Base-by-base conservation (phyloP, 352 stramenopile genomes). In the Halophytophthora batemanensis region DNA sequence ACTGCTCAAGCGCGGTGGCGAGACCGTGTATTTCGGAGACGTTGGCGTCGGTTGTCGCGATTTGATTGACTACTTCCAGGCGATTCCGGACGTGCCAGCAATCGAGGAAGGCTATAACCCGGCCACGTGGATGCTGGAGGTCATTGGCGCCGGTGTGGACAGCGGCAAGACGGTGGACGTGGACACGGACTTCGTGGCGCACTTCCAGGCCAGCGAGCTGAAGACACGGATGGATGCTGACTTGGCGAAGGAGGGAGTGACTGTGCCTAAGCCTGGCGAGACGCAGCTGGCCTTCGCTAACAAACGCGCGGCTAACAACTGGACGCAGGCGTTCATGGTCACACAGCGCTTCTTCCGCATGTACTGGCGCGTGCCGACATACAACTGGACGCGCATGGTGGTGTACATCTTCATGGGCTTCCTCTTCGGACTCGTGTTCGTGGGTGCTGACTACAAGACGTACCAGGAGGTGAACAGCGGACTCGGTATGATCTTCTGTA, bases 91-190 rank as follows among this genome's bases (percentile, higher is more conserved):
- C 17, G 65, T 70, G 4, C 59, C 56, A 14, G 51, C 19, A n/a
- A 85, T 96, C 44, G 56, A 71, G 39, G 48, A 35, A 2, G 69
- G 69, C 40, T 84, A 90, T 50, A 77, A 75, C 25, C 68, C 68
- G 21, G 68, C 68, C 3, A 77, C 68, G n/a, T 96, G 82, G 82
- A 95, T 96, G 82, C 61, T 96, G 19, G 71, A 86, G 34, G 62
- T 72, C 15, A 82, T 85, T 13, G 71, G 71, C 7, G 74, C 69
- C n/a, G 64, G 68, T 15, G 61, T 70, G n/a, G 61, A 68, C 37
- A 42, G 36, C 43, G 45, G 43, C 36, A 35, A 59, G 28, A 53
- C 43, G 12, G 58, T 68, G 8, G 25, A 61, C 10, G 53, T 55
- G 7, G 31, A 69, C 23, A 58, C 57, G n/a, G 56, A 79, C 45